Conservation (phyloP, 2,329 filamentous ascomycete genomes). For the Fusarium dlaminii region DNA sequence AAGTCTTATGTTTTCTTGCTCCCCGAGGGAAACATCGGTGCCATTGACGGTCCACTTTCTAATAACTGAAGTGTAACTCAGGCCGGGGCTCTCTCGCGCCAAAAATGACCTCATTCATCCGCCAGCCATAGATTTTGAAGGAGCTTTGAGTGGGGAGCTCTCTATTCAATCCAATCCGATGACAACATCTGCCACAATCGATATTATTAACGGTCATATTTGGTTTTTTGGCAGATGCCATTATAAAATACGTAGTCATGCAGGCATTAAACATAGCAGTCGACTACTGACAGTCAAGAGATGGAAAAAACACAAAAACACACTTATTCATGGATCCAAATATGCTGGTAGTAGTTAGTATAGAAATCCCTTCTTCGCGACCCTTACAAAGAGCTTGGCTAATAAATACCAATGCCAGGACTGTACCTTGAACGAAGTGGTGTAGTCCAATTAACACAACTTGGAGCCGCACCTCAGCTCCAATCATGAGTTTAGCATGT, state of each 20-base stretch:
- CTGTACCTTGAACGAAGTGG: background rate
- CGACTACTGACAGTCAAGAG: background rate
- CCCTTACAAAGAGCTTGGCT: background rate
- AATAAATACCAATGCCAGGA: background rate
- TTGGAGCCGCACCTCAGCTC: background rate
- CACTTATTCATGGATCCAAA: background rate
- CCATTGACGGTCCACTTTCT: constrained; percentile 1
- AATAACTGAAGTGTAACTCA: background rate
- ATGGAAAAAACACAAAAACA: background rate
- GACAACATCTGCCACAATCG: background rate
- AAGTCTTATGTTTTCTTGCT: no score
- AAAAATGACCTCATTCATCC: constrained; percentile 7
- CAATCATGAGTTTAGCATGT: background rate
- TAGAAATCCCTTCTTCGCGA: background rate
- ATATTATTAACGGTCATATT: background rate
- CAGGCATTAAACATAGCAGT: background rate
- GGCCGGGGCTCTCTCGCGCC: background rate
- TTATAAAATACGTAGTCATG: background rate
- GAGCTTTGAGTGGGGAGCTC: background rate
- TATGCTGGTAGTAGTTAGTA: background rate
- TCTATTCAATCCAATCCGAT: background rate
- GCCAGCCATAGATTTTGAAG: background rate
- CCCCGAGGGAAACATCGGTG: no score
- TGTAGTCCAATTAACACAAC: background rate
- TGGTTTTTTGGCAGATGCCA: background rate